Percentiles rank a stretch among this genome's conserved stretches.
These are phyloP conservation scores for Kalanchoe fedtschenkoi DNA, from an alignment of 164 flowering plant species.

Conservation along the genomic window DNA sequence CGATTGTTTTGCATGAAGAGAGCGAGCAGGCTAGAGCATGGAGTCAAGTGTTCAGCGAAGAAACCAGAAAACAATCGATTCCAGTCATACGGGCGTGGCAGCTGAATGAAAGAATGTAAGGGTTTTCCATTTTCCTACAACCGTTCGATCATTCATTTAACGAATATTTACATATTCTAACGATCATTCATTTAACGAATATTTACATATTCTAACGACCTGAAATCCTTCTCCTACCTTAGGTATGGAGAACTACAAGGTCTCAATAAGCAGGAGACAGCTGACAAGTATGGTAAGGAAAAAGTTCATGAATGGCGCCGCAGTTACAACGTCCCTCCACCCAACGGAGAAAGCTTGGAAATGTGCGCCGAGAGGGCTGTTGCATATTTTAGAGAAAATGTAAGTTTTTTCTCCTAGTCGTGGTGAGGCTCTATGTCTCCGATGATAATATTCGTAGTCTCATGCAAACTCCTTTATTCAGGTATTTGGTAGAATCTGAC, in stretches of 20 bases:
- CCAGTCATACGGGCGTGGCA: slow-evolving; percentile 94
- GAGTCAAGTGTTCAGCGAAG: slow-evolving; percentile 88
- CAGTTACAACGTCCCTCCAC: slow-evolving; percentile 93
- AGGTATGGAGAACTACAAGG: slow-evolving; percentile 99
- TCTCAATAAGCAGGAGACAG: slow-evolving; percentile 96
- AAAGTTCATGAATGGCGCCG: slow-evolving; percentile 97
- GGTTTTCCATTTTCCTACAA: slow-evolving; percentile 1
- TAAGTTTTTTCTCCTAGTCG: slow-evolving; percentile 14
- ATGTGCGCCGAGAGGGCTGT: slow-evolving; percentile 99
- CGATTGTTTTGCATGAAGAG: slow-evolving; percentile 75
- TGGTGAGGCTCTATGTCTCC: not conserved
- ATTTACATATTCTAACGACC: not conserved
- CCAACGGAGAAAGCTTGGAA: slow-evolving; percentile 97
- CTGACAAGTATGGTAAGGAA: slow-evolving; percentile 85
- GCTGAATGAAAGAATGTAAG: slow-evolving; percentile 93
- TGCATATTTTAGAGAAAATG: slow-evolving; percentile 84
- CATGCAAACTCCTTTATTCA: not conserved
- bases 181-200: too few relatives aligned
- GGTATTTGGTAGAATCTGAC: slow-evolving; percentile 12
- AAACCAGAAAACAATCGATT: slow-evolving; percentile 76
- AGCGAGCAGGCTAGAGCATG: slow-evolving; percentile 68
- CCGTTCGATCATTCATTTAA: slow-evolving; percentile 1
- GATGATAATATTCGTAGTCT: not conserved
- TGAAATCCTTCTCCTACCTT: slow-evolving; percentile 4
- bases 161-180: too few relatives aligned